Conservation (phyloP, 2,329 filamentous ascomycete genomes). For the Xylariaceae sp. region DNA sequence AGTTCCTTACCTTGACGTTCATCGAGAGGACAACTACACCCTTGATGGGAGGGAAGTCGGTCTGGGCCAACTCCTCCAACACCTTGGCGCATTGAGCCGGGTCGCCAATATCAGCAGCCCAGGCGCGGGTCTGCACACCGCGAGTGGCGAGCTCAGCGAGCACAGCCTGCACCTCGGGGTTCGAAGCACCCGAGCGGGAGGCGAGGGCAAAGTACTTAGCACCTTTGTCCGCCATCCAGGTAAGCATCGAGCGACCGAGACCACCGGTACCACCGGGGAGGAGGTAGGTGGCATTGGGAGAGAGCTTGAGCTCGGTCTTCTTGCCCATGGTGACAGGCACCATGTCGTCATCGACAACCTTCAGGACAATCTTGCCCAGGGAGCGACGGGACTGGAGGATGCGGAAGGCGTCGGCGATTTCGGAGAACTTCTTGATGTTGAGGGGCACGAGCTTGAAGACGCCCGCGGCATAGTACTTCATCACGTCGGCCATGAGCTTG, state of each 20-base stretch:
- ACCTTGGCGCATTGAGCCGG: constrained; percentile 21
- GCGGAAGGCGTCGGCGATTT: constrained; percentile 26
- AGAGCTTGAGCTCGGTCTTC: constrained; percentile 23
- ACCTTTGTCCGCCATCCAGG: constrained; percentile 30
- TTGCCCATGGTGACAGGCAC: constrained; percentile 22
- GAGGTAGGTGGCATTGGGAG: constrained; percentile 28
- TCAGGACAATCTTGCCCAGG: constrained; percentile 24
- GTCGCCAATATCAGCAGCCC: constrained; percentile 21
- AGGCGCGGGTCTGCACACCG: constrained; percentile 19
- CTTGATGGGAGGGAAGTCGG: constrained; percentile 24
- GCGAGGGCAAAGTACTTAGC: constrained; percentile 30
- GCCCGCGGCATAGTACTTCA: constrained; percentile 21
- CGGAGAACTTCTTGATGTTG: constrained; percentile 25
- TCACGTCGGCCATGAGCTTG: constrained; percentile 23
- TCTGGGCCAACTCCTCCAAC: constrained; percentile 20
- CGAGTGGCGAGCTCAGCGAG: constrained; percentile 20
- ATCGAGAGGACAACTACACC: constrained; percentile 24
- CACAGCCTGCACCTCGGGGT: constrained; percentile 24
- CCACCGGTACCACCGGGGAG: constrained; percentile 32
- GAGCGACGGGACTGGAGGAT: constrained; percentile 25
- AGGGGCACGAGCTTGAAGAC: constrained; percentile 25
- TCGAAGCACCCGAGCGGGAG: constrained; percentile 24
- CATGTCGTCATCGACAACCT: constrained; percentile 22
- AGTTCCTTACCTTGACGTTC: constrained; percentile 25
- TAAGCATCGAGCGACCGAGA: constrained; percentile 27